phyloP scores from a whole-genome alignment of 176 grass and related monocot genomes.

The Triticum aestivum region IWGSC_CS_RefSeq_v2.1 NC_057797.1:37592306-37592805 shows the following conservation, averaged over 20 bases:
- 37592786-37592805: background rate
- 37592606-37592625: conserved; percentile 15
- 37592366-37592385: background rate
- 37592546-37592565: background rate
- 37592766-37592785: conserved; percentile 5
- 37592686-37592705: conserved; percentile 17
- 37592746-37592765: conserved; percentile 24
- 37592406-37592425: background rate
- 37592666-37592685: conserved; percentile 5
- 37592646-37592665: conserved; percentile 25
- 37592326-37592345: conserved; percentile 11
- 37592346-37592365: background rate
- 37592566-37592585: background rate
- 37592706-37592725: conserved; percentile 29
- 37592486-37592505: background rate
- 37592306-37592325: conserved; percentile 18
- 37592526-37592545: background rate
- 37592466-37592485: background rate
- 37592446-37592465: background rate
- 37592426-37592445: background rate
- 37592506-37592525: background rate
- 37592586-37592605: background rate
- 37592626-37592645: conserved; percentile 35
- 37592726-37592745: conserved; percentile 21
- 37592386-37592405: background rate